Evolutionary conservation across 2,329 filamentous ascomycete species (phyloP), one percentile per base, ranked within the genome.

Genomic region (Cladosporium sp.): DNA sequence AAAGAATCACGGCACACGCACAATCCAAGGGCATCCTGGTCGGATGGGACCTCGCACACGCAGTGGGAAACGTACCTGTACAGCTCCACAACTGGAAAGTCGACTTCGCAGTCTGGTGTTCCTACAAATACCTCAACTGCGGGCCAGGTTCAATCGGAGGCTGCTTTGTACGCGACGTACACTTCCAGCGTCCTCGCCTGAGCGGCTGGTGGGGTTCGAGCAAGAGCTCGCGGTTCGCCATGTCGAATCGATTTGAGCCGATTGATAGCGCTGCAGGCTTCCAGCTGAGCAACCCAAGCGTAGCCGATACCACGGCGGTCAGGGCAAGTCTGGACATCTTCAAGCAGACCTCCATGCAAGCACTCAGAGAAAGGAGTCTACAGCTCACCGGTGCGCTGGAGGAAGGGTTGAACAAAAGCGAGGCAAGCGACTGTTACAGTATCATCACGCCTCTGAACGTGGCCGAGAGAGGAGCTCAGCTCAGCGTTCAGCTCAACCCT

Each of bases 121-220:
- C 87, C 15, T 96, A 96, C 81, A 96, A 96, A 77, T 96, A 96
- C 76, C 83, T 96, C 73, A 96, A 95, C 70, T 85, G 87, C n/a
- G 92, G 92, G 0, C 90, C 92, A 0, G 92, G 92, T 3, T 82
- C 86, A 12, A 95, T 95, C 63, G 90, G 84, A 1, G 90, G 88
- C 0, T 78, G 88, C 0, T 96, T 92, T 65, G 88, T 96, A 5
- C 90, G 96, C 71, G 84, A 89, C 68, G 80, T 78, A 39, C 88
- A 95, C 70, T 59, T 59, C 43, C 9, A 86, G 69, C 80, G 81
- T 15, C 86, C 84, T 5, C 82, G 92, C 3, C 78, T 96, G 1
- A 80, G 84, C 36, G 92, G 92, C 22, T 96, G 92, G 92, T 96
- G 93, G 83, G 92, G 92, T 54, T 87, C 85, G 55, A 88, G 92